These are phyloP conservation scores for Debaryomyces psychrophilus DNA, from an alignment of 1,139 yeast genomes.

Conservation along the genomic window DNA sequence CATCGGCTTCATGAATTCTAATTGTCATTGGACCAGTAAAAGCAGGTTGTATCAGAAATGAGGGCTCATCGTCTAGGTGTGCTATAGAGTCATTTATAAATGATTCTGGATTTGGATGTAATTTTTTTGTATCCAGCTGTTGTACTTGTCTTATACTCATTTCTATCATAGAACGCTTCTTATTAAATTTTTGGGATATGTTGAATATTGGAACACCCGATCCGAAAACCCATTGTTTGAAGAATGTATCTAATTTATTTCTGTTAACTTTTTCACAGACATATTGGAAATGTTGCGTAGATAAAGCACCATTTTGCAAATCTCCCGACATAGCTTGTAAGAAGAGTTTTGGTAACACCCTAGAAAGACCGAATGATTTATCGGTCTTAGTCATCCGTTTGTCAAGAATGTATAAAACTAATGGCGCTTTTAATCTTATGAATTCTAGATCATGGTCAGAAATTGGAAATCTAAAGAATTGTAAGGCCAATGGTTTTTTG, in stretches of 20 bases:
- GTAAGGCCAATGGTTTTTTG: constrained; percentile 78
- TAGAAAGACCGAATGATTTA: constrained; percentile 84
- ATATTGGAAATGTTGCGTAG: constrained; percentile 84
- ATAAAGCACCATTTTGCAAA: constrained; percentile 71
- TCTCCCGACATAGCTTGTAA: constrained; percentile 97
- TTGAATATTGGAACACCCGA: constrained; percentile 87
- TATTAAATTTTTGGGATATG: constrained; percentile 89
- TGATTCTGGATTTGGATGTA: constrained; percentile 37
- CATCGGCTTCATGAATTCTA: constrained; percentile 96
- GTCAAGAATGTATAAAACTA: constrained; percentile 82
- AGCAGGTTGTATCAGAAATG: constrained; percentile 46
- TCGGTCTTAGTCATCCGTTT: constrained; percentile 95
- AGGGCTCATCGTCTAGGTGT: constrained; percentile 43
- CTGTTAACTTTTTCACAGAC: constrained; percentile 94
- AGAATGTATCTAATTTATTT: constrained; percentile 78
- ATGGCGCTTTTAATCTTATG: constrained; percentile 77
- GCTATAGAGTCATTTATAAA: constrained; percentile 53
- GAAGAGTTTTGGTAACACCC: constrained; percentile 89
- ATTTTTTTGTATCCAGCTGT: constrained; percentile 52
- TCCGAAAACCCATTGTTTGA: constrained; percentile 92
- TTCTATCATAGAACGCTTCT: constrained; percentile 90
- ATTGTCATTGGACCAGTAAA: constrained; percentile 96
- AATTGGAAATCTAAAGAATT: constrained; percentile 68
- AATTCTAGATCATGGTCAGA: constrained; percentile 63
- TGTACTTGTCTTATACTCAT: constrained; percentile 94